phyloP scores from a whole-genome alignment of 2,329 filamentous ascomycete species.

The Beauveria asiatica region DNA sequence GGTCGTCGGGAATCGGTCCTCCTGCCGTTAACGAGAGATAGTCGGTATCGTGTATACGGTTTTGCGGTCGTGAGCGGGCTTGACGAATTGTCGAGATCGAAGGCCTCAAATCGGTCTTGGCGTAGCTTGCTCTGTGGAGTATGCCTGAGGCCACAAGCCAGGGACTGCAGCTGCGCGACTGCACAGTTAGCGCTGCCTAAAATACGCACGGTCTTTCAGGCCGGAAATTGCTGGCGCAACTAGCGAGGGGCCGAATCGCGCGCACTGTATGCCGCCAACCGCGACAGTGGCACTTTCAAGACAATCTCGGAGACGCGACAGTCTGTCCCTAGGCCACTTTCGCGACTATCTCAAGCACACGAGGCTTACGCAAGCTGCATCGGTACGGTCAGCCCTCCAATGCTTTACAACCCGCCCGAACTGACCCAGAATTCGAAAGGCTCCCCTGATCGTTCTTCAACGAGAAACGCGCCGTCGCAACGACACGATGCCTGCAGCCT shows the following conservation, averaged over 20 bases:
- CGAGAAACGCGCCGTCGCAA: constrained; percentile 10
- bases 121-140: neutral
- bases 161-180: constrained; percentile 5
- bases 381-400: neutral
- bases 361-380: constrained; percentile 2
- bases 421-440: neutral
- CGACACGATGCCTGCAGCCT: constrained; percentile 8
- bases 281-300: constrained; percentile 6
- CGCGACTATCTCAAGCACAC: neutral
- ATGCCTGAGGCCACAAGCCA: constrained; percentile 11
- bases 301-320: constrained; percentile 8
- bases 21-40: neutral
- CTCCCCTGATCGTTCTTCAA: neutral
- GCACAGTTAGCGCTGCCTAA: constrained; percentile 9
- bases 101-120: constrained; percentile 5
- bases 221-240: neutral
- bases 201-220: constrained; percentile 1
- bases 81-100: constrained; percentile 6
- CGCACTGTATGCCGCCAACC: constrained; percentile 12
- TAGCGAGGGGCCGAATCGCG: constrained; percentile 2
- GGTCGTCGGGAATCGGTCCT: neutral
- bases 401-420: neutral
- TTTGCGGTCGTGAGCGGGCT: neutral
- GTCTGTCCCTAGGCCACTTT: neutral
- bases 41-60: neutral